Conservation (phyloP, 2,329 filamentous ascomycete genomes). For the Byssothecium circinans region DNA sequence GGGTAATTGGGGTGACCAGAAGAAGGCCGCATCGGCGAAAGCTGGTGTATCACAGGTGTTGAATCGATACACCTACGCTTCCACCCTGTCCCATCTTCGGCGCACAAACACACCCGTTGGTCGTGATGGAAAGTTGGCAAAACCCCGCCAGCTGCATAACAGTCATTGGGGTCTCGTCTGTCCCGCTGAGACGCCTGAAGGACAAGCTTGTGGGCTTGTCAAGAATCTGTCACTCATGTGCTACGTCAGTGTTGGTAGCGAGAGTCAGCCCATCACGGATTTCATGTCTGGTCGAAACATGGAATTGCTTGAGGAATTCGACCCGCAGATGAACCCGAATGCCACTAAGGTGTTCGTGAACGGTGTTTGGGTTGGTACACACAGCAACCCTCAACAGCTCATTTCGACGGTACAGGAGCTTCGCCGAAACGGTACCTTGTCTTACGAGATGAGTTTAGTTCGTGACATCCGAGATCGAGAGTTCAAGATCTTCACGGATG, state of each 20-base stretch:
- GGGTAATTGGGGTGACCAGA: constrained; percentile 99
- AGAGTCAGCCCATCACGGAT: constrained; percentile 84
- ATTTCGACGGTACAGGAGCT: constrained; percentile 77
- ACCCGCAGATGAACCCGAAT: constrained; percentile 68
- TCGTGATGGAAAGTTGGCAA: constrained; percentile 96
- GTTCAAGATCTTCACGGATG: constrained; percentile 98
- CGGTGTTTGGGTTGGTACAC: constrained; percentile 95
- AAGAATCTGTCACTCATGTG: constrained; percentile 99
- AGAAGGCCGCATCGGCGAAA: constrained; percentile 93
- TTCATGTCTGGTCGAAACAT: constrained; percentile 96
- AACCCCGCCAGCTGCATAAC: constrained; percentile 96
- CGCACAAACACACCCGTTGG: constrained; percentile 98
- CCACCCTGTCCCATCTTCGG: constrained; percentile 92
- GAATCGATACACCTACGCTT: constrained; percentile 96
- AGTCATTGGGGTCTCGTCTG: constrained; percentile 98
- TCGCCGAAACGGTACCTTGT: constrained; percentile 78
- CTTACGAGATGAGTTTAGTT: constrained; percentile 90
- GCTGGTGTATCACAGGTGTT: constrained; percentile 97
- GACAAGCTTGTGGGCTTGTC: constrained; percentile 95
- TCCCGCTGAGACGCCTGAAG: constrained; percentile 95
- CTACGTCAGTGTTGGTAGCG: constrained; percentile 93
- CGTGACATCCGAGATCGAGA: constrained; percentile 95
- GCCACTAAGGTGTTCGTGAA: constrained; percentile 99
- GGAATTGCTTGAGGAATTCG: constrained; percentile 94
- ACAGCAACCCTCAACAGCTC: constrained; percentile 83